These are phyloP conservation scores for Aureobasidium sp. DNA, from an alignment of 2,329 filamentous ascomycete genomes.

Conservation along the genomic window DNA sequence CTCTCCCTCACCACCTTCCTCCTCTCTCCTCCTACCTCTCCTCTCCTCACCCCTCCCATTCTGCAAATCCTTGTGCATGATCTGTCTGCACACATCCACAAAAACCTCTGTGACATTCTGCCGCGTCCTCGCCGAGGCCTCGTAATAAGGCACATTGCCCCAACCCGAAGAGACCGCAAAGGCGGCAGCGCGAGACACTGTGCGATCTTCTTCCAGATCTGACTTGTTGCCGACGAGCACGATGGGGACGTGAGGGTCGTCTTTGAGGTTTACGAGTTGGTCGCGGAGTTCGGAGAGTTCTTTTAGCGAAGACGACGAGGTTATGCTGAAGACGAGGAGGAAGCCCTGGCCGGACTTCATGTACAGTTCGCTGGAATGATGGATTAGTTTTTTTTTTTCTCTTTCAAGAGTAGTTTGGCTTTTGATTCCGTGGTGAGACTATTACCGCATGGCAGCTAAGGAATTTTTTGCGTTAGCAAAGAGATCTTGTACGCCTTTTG, in stretches of 20 bases:
- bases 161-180: conserved; percentile 81
- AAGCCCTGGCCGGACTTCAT: conserved; percentile 94
- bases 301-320: conserved; percentile 70
- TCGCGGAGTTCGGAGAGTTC: conserved; percentile 76
- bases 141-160: conserved; percentile 83
- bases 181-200: conserved; percentile 67
- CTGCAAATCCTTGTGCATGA: conserved; percentile 23
- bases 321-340: conserved; percentile 86
- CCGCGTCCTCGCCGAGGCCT: conserved; percentile 72
- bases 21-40: neutral
- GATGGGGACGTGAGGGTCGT: conserved; percentile 63
- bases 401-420: too few species aligned
- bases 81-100: conserved; percentile 33
- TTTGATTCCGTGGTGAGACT: neutral
- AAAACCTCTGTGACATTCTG: conserved; percentile 91
- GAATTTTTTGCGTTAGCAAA: neutral
- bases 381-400: too few species aligned
- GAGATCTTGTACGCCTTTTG: neutral
- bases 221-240: conserved; percentile 91
- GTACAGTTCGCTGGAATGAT: too few species aligned
- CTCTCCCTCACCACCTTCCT: neutral
- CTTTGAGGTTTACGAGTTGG: conserved; percentile 86
- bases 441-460: conserved; percentile 50
- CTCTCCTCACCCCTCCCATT: neutral
- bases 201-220: conserved; percentile 77